Conservation (phyloP, 805 yeast species). For the Kregervanrija pseudodelftensis region DNA sequence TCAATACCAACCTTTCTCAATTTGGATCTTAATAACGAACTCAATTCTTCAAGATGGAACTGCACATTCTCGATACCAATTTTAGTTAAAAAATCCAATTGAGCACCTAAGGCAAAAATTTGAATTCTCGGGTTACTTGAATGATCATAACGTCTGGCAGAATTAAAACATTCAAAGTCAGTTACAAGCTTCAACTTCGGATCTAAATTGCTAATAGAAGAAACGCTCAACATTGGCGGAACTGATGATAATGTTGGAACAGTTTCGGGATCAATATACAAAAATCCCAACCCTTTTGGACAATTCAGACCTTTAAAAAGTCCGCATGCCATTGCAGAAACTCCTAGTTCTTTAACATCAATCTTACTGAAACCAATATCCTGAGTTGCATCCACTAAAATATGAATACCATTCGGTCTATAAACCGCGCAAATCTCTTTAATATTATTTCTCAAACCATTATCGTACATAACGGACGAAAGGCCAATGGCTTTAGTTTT, state of each 20-base stretch:
- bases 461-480: conserved; percentile 5
- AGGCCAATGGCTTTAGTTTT: conserved; percentile 4
- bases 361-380: conserved; percentile 7
- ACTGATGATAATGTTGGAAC: background rate
- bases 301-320: conserved; percentile 2
- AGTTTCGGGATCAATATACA: conserved; percentile 1
- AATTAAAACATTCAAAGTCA: background rate
- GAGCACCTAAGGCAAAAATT: conserved; percentile 1
- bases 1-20: background rate
- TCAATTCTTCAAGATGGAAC: background rate
- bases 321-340: conserved; percentile 3
- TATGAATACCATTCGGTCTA: conserved; percentile 6
- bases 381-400: conserved; percentile 9
- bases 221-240: background rate
- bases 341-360: conserved; percentile 3
- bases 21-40: background rate
- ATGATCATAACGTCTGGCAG: conserved; percentile 2
- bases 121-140: conserved; percentile 1
- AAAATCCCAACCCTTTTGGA: conserved; percentile 3
- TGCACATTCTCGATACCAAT: conserved; percentile 1
- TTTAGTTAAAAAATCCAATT: background rate
- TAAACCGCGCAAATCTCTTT: conserved; percentile 1
- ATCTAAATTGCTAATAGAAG: background rate
- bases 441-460: conserved; percentile 7
- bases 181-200: background rate